A percentile compares a stretch with the other conserved stretches of the same genome.
These are phyloP conservation scores for Rhipidocladum racemiflorum DNA, from an alignment of 176 grass and related monocot genomes.

Conservation along the genomic window DNA sequence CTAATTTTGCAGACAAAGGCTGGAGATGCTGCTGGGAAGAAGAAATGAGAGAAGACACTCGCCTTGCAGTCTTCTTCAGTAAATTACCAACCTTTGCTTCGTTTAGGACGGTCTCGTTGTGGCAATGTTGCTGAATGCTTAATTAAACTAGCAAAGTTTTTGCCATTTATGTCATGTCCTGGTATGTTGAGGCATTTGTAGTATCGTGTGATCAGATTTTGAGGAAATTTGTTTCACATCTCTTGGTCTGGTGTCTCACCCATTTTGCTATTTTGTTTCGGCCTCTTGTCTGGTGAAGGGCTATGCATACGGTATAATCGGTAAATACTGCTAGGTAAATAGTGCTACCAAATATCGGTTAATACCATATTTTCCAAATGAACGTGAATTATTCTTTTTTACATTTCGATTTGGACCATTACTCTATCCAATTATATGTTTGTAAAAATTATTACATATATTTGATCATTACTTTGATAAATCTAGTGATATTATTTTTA, in stretches of 20 bases:
- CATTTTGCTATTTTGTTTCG: not conserved
- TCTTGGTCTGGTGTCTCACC: not conserved
- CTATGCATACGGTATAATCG: no score
- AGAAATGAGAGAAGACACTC: slow-evolving; percentile 51
- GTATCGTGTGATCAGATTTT: slow-evolving; percentile 21
- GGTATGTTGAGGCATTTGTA: slow-evolving; percentile 20
- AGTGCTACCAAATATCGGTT: no score
- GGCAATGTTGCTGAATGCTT: slow-evolving; percentile 27
- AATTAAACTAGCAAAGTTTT: slow-evolving; percentile 29
- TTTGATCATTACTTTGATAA: no score
- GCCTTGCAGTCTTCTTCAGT: not conserved
- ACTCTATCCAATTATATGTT: no score
- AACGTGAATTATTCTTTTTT: no score
- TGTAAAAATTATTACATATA: no score
- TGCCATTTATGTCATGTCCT: not conserved
- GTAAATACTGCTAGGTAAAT: no score
- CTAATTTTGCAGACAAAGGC: slow-evolving; percentile 74
- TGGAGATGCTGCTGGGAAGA: slow-evolving; percentile 77
- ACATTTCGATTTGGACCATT: no score
- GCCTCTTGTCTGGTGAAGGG: no score
- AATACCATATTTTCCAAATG: no score
- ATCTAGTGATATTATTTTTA: no score
- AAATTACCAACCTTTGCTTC: slow-evolving; percentile 16
- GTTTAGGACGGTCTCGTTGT: slow-evolving; percentile 12
- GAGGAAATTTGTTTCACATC: not conserved